Evolutionary conservation across 2,329 filamentous ascomycete species (phyloP), one percentile per base, ranked within the genome.

Genomic region (Sporothrix brunneoviolacea): DNA sequence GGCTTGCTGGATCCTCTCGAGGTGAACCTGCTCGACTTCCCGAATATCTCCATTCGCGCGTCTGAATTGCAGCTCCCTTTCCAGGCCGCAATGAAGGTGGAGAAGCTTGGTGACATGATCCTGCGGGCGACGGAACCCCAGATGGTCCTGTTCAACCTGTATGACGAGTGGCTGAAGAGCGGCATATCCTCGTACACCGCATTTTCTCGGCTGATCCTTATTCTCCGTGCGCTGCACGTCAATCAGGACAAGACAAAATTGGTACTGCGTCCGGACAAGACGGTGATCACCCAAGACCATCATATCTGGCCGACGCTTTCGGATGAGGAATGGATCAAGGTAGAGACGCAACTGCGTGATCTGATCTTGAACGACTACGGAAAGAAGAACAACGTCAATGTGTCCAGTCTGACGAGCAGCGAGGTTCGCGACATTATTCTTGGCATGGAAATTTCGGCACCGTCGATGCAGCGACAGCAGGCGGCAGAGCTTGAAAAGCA

Each of bases 301-400:
- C 93, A 98, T 67, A 98, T 98, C 65, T 98, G 93, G 93, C 93
- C 93, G 1, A 85, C 89, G 0, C 73, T 98, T 50, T 84, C 88
- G 0, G 93, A 98, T 57, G 93, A 98, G 61, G 91, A 95, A 56
- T 98, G 93, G 93, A 93, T 98, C 70, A 96, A 96, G 80, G 89
- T 98, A n/a, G 93, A 98, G 75, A 90, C 90, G 40, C 88, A 95
- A 64, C 75, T 98, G 37, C 85, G 93, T 66, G 93, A 98, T 74
- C 74, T 98, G 58, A 98, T 98, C 61, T 66, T 98, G 59, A 96
- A 97, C 59, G 93, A 98, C 65, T 98, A 98, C 65, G 93, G 93
- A 64, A 98, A 97, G 80, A 98, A 98, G 80, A 98, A 98, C 75
- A 98, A 97, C 60, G 93, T 98, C 73, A 98, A 98, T 61, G 91